Evolutionary conservation across 2,329 filamentous ascomycete species (phyloP), one percentile per base, ranked within the genome.

Genomic region (Alternaria burnsii): DNA sequence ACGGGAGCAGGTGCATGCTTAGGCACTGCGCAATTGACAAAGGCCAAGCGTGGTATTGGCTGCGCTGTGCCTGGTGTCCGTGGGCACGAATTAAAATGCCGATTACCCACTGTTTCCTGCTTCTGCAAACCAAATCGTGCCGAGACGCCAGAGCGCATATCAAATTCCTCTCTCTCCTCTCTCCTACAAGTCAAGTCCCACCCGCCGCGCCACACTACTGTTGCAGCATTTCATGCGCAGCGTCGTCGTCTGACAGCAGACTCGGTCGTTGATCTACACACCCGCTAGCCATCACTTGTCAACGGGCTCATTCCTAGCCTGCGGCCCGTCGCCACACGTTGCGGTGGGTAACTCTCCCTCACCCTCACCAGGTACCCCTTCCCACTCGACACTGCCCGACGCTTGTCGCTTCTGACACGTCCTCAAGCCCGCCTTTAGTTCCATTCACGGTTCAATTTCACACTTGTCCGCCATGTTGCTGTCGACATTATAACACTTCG

Each of bases 401-500:
- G 59, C 53, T 54, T 51, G 52, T 59, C 69, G 63, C 54, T 63
- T 67, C 70, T 71, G 64, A 73, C 71, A 70, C 66, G 56, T 57
- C 48, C 24, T 58, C 59, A 53, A 52, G 58, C 56, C 61, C 63
- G 58, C 65, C 67, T 58, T 59, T 66, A 59, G 54, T 58, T 63
- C 70, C 70, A 67, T 68, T 71, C 60, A 66, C 68, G 69, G 71
- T 73, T 75, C 73, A 68, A 71, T 68, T 51, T 57, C 65, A 57
- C 59, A 63, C 59, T 54, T 59, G 61, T 68, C 59, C 74, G 72
- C 56, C 60, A 79, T 79, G 77, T 72, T 74, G 57, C 59, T 72
- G 53, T 68, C 65, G 53, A 75, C 75, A 74, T 78, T 74, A 78
- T 78, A 78, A 71, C 75, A 65, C 54, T 26, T 50, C 62, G 60